Percentiles rank a stretch among this genome's conserved stretches.
Conservation (phyloP, 495 filamentous ascomycete genomes). For the Trichoderma gamsii region DNA sequence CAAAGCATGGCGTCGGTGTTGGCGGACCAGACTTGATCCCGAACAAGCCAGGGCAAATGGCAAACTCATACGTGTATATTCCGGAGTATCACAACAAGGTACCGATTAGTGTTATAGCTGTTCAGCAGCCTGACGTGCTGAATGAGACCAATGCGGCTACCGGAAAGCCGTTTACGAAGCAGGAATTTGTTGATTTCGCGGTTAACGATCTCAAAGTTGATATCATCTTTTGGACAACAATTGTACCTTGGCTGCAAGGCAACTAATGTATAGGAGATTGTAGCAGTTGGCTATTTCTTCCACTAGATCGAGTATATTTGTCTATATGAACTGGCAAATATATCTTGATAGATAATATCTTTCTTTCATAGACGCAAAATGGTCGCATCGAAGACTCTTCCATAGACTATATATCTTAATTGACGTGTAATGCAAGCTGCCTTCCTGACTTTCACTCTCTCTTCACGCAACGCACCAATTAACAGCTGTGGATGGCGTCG, state of each 20-base stretch:
- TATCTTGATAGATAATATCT: no score
- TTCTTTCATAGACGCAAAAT: no score
- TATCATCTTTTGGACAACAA: background rate
- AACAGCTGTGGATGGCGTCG: no score
- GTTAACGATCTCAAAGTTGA: background rate
- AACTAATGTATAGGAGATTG: background rate
- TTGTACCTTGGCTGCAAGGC: background rate
- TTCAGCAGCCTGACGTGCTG: background rate
- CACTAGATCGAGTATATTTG: no score
- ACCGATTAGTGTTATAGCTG: background rate
- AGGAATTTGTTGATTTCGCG: background rate
- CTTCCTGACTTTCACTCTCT: no score
- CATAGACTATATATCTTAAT: no score
- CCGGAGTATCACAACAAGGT: background rate
- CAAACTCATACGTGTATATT: background rate
- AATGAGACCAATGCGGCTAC: background rate
- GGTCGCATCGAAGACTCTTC: no score
- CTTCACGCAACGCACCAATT: no score
- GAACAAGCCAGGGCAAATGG: background rate
- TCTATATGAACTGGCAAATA: no score
- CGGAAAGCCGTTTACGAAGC: background rate
- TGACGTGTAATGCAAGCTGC: no score
- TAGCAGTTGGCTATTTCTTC: background rate
- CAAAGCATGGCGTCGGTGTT: background rate
- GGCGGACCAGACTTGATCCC: background rate